A percentile compares a stretch with the other conserved stretches of the same genome.
Conservation (phyloP, 495 filamentous ascomycete genomes). For the Neurospora tetrasperma region DNA sequence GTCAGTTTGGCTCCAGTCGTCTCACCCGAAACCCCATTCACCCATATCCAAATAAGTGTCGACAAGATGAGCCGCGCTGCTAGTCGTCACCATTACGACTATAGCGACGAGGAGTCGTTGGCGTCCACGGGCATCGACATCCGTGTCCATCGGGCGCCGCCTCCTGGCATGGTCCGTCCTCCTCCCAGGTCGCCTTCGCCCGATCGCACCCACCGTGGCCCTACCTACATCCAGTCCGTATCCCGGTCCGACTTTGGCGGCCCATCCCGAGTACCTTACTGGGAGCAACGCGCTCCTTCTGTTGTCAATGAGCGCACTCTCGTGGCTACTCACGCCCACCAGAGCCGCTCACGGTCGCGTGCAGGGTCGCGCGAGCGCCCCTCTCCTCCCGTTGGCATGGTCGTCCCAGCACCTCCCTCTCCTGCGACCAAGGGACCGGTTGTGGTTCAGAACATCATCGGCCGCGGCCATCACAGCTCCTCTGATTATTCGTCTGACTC, state of each 20-base stretch:
- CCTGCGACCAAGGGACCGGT: slow-evolving; percentile 21
- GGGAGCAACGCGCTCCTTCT: neutral
- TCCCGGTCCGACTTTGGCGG: slow-evolving; percentile 3
- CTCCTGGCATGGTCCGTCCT: slow-evolving; percentile 19
- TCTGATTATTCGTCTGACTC: slow-evolving; percentile 28
- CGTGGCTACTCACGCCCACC: slow-evolving; percentile 18
- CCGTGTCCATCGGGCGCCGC: slow-evolving; percentile 23
- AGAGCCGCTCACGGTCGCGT: slow-evolving; percentile 27
- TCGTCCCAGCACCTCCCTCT: slow-evolving; percentile 1
- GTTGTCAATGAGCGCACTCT: slow-evolving; percentile 23
- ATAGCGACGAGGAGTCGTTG: slow-evolving; percentile 21
- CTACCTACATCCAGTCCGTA: slow-evolving; percentile 30
- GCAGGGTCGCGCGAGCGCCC: slow-evolving; percentile 34
- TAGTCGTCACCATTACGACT: slow-evolving; percentile 12
- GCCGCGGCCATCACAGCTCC: slow-evolving; percentile 12
- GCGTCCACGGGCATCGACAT: slow-evolving; percentile 27
- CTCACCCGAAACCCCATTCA: neutral
- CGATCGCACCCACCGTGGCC: slow-evolving; percentile 14
- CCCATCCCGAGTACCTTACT: slow-evolving; percentile 13
- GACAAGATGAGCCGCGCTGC: neutral
- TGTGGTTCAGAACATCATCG: slow-evolving; percentile 41
- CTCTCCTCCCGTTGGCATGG: slow-evolving; percentile 16
- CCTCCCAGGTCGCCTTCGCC: slow-evolving; percentile 6
- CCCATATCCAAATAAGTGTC: neutral
- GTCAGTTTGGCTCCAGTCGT: neutral